Evolutionary conservation across 352 stramenopile genomes (phyloP), one percentile per base, ranked within the genome.

Genomic region (Globisporangium polare): DNA sequence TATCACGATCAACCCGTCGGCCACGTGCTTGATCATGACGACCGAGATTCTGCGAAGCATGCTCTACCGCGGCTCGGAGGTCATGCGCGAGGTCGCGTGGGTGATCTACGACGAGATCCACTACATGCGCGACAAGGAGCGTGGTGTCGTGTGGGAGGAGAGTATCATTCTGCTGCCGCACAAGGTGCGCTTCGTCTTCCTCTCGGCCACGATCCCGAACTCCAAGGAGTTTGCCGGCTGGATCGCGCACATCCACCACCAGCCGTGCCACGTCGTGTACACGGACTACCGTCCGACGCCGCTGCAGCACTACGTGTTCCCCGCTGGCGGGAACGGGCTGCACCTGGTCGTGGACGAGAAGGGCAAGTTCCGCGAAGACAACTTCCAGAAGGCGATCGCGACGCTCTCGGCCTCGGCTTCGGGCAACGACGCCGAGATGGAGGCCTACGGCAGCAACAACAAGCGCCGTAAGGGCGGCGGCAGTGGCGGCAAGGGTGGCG

Each of bases 61-160:
- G 98, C 78, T 99, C 6, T 99, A 99, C 75, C 88, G 97, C 53
- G 97, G 97, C 26, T 98, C 92, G 1, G 97, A 99, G 62, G 78
- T 99, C 12, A 98, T 99, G 89, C 87, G 97, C 43, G 97, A 99
- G 74, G 95, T 99, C n/a, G 96, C 93, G 20, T 97, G 92, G 92
- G 97, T 99, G 5, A 98, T 99, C 72, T 99, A 99, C 72, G 98
- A 99, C 75, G 98, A 99, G 80, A 98, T 99, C 24, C 98, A 99
- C 77, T 99, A 99, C 84, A 99, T 99, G 95, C 77, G 96, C 45
- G 97, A 99, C 86, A 98, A 97, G 68, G 97, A 99, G 74, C 89
- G 97, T 43, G 96, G 97, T 58, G 96, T 99, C 12, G 96, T 99
- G 6, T 99, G 96, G 96, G 97, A 99, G 78, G 98, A 99, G 66